A percentile compares a stretch with the other conserved stretches of the same genome.
Conservation (phyloP, 495 filamentous ascomycete species). For the Halenospora varia region DNA sequence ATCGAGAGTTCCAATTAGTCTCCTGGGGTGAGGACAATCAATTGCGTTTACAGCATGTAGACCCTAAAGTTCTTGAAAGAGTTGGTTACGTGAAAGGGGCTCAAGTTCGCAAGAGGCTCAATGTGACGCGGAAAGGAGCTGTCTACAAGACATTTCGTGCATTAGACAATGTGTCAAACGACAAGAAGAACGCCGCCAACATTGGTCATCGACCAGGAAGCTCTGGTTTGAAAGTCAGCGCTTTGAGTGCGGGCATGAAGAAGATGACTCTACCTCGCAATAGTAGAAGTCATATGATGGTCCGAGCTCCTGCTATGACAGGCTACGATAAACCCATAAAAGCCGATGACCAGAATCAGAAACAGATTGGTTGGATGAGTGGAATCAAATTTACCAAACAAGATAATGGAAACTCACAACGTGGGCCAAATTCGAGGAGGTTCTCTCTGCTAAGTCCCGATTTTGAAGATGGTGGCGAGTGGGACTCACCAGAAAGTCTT, state of each 20-base stretch:
- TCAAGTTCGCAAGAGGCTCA: conserved; percentile 58
- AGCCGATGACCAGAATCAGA: conserved; percentile 33
- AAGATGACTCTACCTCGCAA: conserved; percentile 25
- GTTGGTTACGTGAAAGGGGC: conserved; percentile 77
- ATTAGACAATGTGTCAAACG: conserved; percentile 40
- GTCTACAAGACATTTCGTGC: conserved; percentile 79
- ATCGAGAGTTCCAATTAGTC: conserved; percentile 89
- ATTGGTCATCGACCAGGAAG: conserved; percentile 41
- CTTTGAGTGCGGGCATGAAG: conserved; percentile 41
- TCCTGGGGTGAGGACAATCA: conserved; percentile 88
- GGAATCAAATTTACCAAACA: conserved; percentile 76
- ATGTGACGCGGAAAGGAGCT: conserved; percentile 76
- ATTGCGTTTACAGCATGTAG: conserved; percentile 73
- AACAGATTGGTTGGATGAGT: conserved; percentile 88
- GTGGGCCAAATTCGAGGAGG: conserved; percentile 16
- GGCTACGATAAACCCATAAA: conserved; percentile 33
- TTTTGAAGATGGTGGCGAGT: conserved; percentile 42
- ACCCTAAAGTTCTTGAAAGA: conserved; percentile 55
- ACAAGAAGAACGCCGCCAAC: conserved; percentile 42
- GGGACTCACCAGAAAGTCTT: conserved; percentile 75
- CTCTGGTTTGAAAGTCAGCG: conserved; percentile 28
- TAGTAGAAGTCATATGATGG: conserved; percentile 9
- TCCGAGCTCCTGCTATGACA: conserved; percentile 32
- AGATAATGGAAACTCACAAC: conserved; percentile 7
- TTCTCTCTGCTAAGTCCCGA: conserved; percentile 23